Percentiles rank a stretch among this genome's conserved stretches.
Evolutionary conservation across 371 early-diverging fungal genomes (phyloP).

Genomic region (Mucor indicus): DNA sequence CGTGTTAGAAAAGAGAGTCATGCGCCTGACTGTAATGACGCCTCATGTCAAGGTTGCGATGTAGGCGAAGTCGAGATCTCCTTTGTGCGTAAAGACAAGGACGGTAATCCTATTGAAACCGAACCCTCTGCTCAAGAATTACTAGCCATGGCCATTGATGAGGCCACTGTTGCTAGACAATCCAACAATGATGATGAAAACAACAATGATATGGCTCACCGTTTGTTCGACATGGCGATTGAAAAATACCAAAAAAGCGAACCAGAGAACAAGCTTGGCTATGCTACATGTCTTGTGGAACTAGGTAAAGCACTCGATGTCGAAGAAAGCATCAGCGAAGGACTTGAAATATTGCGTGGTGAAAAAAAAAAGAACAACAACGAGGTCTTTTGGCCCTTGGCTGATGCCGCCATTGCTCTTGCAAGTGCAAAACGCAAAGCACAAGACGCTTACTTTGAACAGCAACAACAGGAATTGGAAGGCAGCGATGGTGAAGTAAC

Average conservation of each 20-base stretch:
- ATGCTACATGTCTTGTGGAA: conserved; percentile 42
- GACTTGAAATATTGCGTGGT: conserved; percentile 34
- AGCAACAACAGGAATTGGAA: conserved; percentile 19
- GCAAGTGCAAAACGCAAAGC: conserved; percentile 21
- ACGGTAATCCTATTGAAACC: conserved; percentile 24
- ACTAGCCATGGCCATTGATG: conserved; percentile 55
- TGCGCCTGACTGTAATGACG: conserved; percentile 48
- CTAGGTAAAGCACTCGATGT: conserved; percentile 38
- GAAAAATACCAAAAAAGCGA: conserved; percentile 50
- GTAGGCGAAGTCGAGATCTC: conserved; percentile 60
- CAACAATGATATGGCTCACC: conserved; percentile 37
- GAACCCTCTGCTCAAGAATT: conserved; percentile 51
- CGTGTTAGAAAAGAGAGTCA: conserved; percentile 42
- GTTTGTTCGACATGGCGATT: conserved; percentile 57
- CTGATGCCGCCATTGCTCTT: conserved; percentile 26
- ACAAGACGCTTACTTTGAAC: conserved; percentile 27
- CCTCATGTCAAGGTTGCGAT: conserved; percentile 55
- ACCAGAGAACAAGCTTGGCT: conserved; percentile 36
- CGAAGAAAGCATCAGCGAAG: conserved; percentile 47
- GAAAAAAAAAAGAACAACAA: conserved; percentile 12
- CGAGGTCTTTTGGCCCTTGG: conserved; percentile 8
- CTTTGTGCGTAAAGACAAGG: conserved; percentile 40
- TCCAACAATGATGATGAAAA: conserved; percentile 13
- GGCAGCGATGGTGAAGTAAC: conserved; percentile 18
- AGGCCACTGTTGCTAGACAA: conserved; percentile 16